These are phyloP conservation scores for Daldinia decipiens DNA, from an alignment of 495 filamentous ascomycete genomes.

Conservation along the genomic window DNA sequence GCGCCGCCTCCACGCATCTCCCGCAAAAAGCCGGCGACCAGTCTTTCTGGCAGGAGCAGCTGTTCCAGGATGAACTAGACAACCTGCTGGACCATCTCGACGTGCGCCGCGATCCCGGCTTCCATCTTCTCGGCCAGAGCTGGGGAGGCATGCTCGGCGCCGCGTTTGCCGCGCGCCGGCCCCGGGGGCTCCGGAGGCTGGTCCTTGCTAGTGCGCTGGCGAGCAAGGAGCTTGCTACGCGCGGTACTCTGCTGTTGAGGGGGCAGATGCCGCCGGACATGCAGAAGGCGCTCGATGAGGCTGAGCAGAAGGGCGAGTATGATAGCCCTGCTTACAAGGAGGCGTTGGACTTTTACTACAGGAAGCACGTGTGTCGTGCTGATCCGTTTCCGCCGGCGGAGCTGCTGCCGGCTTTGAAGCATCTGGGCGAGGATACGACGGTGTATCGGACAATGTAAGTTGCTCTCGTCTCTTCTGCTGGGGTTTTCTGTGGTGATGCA, in stretches of 20 bases:
- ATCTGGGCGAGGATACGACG: constrained; percentile 54
- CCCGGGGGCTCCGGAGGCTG: too few species aligned
- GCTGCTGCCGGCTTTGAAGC: constrained; percentile 42
- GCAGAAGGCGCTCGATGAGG: too few species aligned
- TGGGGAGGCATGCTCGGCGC: too few species aligned
- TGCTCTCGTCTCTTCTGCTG: background rate
- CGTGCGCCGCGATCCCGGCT: constrained; percentile 10
- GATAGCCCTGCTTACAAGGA: constrained; percentile 56
- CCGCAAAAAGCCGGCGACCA: constrained; percentile 55
- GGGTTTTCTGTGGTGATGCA: background rate
- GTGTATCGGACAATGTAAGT: constrained; percentile 58
- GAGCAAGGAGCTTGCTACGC: too few species aligned
- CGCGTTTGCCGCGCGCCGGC: too few species aligned
- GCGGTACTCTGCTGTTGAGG: too few species aligned
- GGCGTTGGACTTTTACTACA: constrained; percentile 52
- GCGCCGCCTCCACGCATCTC: constrained; percentile 57
- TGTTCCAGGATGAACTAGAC: constrained; percentile 61
- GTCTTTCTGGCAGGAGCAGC: constrained; percentile 57
- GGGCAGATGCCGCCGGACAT: too few species aligned
- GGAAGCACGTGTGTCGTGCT: constrained; percentile 54
- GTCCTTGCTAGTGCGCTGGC: too few species aligned
- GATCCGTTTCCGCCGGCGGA: constrained; percentile 52
- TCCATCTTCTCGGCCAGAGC: too few species aligned
- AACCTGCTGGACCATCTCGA: constrained; percentile 56
- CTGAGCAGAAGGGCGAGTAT: constrained; percentile 55